Evolutionary conservation across 192 early-diverging fungal genomes (phyloP).

Genomic region (Mortierella hygrophila): DNA sequence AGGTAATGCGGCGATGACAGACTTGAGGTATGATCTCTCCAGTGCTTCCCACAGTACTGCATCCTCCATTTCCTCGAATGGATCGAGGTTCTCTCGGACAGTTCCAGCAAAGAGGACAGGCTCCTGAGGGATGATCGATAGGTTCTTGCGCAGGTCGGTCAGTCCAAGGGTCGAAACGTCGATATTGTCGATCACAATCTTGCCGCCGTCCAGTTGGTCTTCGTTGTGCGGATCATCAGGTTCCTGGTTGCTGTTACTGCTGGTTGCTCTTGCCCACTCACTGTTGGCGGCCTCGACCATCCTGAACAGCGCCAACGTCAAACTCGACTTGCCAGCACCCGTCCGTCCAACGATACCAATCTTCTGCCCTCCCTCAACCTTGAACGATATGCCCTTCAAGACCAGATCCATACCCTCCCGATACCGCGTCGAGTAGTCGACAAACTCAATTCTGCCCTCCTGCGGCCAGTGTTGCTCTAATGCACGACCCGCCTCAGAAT

Average conservation of each 20-base stretch:
- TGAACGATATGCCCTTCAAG: slow-evolving; percentile 20
- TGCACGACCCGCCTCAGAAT: slow-evolving; percentile 63
- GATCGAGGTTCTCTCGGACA: background rate
- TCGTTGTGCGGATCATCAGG: background rate
- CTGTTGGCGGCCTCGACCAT: slow-evolving; percentile 58
- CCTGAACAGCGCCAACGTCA: slow-evolving; percentile 78
- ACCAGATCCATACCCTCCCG: slow-evolving; percentile 76
- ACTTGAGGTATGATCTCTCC: slow-evolving; percentile 4
- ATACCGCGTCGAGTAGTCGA: slow-evolving; percentile 79
- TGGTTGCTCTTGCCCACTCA: slow-evolving; percentile 26
- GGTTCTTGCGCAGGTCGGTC: background rate
- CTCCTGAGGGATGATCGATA: background rate
- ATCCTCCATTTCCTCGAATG: background rate
- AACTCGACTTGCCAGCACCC: slow-evolving; percentile 84
- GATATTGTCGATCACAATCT: background rate
- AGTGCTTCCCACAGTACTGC: background rate
- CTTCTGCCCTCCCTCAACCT: slow-evolving; percentile 30
- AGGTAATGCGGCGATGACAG: slow-evolving; percentile 67
- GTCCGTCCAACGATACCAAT: slow-evolving; percentile 62
- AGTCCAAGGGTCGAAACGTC: background rate
- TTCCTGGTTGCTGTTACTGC: background rate
- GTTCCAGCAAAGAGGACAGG: slow-evolving; percentile 4
- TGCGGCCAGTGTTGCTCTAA: slow-evolving; percentile 76
- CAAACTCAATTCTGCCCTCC: slow-evolving; percentile 66
- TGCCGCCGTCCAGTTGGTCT: slow-evolving; percentile 67